Base-by-base conservation (phyloP, 495 filamentous ascomycete species). In the Umbilicaria muhlenbergii region DNA sequence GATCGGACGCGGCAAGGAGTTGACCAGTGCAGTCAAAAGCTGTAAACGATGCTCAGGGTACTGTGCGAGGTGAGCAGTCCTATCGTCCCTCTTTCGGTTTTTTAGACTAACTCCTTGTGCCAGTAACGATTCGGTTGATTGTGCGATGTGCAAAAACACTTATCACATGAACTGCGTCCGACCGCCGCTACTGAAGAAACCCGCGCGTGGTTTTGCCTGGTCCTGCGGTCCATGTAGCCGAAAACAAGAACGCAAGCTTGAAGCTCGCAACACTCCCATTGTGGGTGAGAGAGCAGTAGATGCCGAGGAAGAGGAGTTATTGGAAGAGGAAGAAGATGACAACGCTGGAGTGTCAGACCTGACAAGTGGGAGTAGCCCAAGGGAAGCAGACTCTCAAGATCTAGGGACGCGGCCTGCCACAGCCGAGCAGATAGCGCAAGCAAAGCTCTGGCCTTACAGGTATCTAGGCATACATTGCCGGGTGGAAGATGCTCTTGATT, bases 161-260 rank as follows among this genome's bases (percentile, higher is more conserved):
- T 99, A 95, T 65, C 91, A 99, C 64, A 95, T 99, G 91, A 83
- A 83, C 56, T 99, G 91, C 57, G 92, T 99, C 38, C 82, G 81
- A 43, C 91, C 91, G 31, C 86, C 84, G 33, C 59, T 99, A 45
- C 75, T 86, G 34, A 96, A 95, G 60, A 99, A 99, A 63, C 91
- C 91, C 15, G 93, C 91, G 37, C 80, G 91, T 60, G 91, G 91
- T 34, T 99, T 99, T 65, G 91, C 86, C 8, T 99, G 91, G 91
- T 83, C 91, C 13, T 99, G 91, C 61, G 91, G 83, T 18, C 81
- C 91, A 43, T 99, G 91, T 62, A 94, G 85, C 57, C 81, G 87
- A 51, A 86, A 83, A 18, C 88, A 94, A 51, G 92, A 96, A 62
- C 78, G 82, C 42, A 92, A 84, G 60, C 68, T 95, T 12, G 88